Percentiles rank a stretch among this genome's conserved stretches.
Evolutionary conservation across 2,329 filamentous ascomycete genomes (phyloP).

Genomic region (Colletotrichum sojae): DNA sequence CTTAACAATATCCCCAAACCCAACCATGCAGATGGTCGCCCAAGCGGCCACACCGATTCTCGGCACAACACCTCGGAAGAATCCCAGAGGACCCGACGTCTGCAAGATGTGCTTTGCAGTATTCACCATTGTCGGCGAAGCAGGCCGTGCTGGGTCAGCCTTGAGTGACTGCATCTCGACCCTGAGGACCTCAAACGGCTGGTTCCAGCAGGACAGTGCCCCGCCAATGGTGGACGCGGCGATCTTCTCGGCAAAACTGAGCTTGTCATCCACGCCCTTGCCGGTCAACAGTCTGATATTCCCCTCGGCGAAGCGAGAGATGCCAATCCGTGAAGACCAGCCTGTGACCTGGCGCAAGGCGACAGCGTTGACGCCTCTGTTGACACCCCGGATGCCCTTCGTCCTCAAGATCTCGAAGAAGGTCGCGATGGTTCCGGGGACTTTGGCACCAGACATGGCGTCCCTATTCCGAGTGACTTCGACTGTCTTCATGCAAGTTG

Average conservation of each 20-base stretch:
- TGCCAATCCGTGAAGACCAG: conserved; percentile 41
- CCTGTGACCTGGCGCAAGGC: conserved; percentile 38
- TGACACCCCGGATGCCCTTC: conserved; percentile 39
- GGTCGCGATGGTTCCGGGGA: conserved; percentile 32
- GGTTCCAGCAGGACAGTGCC: conserved; percentile 39
- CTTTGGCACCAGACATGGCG: neutral
- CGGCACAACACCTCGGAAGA: conserved; percentile 22
- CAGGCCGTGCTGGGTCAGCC: conserved; percentile 6
- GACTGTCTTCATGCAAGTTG: conserved; percentile 41
- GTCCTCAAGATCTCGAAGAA: conserved; percentile 38
- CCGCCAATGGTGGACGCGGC: conserved; percentile 35
- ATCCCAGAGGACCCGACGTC: conserved; percentile 16
- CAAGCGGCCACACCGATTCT: conserved; percentile 25
- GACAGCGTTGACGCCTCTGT: conserved; percentile 40
- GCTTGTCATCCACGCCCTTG: conserved; percentile 20
- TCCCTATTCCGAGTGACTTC: conserved; percentile 33
- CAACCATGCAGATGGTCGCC: conserved; percentile 34
- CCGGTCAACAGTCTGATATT: conserved; percentile 21
- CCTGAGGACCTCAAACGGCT: conserved; percentile 36
- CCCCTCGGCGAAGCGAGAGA: conserved; percentile 37
- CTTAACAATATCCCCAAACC: conserved; percentile 27
- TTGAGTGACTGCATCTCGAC: conserved; percentile 35
- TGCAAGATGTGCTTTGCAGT: conserved; percentile 30
- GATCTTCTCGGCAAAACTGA: conserved; percentile 30
- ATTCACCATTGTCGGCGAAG: conserved; percentile 16